These are phyloP conservation scores for Penstemon barbatus DNA, from an alignment of 257 asterid genomes.

Conservation along the genomic window DNA sequence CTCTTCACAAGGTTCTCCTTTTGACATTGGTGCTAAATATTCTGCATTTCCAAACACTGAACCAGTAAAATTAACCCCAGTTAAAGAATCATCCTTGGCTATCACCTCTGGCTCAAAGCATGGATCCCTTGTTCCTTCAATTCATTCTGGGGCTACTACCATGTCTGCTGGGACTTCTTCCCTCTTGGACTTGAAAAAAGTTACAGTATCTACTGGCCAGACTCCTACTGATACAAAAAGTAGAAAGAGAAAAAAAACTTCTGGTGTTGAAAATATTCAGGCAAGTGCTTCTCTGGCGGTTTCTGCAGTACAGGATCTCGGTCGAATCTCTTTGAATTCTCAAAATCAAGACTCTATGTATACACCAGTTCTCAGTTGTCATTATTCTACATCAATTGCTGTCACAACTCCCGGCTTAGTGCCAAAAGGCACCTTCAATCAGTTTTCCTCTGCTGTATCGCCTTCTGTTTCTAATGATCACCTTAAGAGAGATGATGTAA, in stretches of 20 bases:
- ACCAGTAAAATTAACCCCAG: slow-evolving; percentile 50
- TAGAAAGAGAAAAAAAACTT: slow-evolving; percentile 75
- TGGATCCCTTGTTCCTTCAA: slow-evolving; percentile 35
- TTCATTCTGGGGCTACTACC: slow-evolving; percentile 45
- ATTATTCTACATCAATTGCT: slow-evolving; percentile 67
- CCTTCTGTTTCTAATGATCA: slow-evolving; percentile 48
- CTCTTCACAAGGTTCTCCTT: slow-evolving; percentile 69
- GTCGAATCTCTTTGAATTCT: slow-evolving; percentile 46
- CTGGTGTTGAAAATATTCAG: slow-evolving; percentile 46
- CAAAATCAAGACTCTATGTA: slow-evolving; percentile 45
- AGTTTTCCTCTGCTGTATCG: slow-evolving; percentile 34
- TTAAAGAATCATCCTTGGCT: slow-evolving; percentile 52
- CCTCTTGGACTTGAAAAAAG: slow-evolving; percentile 44
- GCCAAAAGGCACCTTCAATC: slow-evolving; percentile 46
- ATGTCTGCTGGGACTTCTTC: slow-evolving; percentile 45
- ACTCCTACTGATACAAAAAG: slow-evolving; percentile 53
- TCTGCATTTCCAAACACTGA: slow-evolving; percentile 57
- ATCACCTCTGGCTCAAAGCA: slow-evolving; percentile 45
- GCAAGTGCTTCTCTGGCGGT: slow-evolving; percentile 39
- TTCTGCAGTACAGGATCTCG: slow-evolving; percentile 45
- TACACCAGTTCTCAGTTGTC: slow-evolving; percentile 42
- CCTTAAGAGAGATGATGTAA: slow-evolving; percentile 39
- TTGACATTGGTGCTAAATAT: slow-evolving; percentile 51
- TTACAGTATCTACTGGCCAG: slow-evolving; percentile 45
- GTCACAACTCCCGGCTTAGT: slow-evolving; percentile 48